Conservation (phyloP, 345 rosid genomes). For the Salix brachista region DNA sequence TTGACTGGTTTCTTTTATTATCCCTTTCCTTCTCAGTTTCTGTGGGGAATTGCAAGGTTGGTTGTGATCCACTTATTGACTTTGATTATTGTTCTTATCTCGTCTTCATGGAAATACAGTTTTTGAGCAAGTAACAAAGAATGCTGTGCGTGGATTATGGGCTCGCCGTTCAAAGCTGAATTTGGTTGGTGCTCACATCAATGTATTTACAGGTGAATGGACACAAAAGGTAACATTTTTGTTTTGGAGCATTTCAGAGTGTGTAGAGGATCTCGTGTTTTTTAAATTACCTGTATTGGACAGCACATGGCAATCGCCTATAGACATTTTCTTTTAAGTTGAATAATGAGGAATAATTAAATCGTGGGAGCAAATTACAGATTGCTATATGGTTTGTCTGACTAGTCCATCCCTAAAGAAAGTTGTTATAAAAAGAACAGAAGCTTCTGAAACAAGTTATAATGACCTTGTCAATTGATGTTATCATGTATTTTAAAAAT, state of each 20-base stretch:
- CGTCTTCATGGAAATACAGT: conserved; percentile 40
- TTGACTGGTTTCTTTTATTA: conserved; percentile 6
- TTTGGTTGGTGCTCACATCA: conserved; percentile 97
- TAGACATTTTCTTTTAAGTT: background rate
- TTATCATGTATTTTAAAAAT: background rate
- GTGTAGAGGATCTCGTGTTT: background rate
- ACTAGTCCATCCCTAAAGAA: background rate
- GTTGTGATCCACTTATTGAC: background rate
- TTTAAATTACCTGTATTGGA: background rate
- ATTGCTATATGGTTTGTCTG: background rate
- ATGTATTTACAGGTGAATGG: conserved; percentile 99
- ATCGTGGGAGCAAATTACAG: background rate
- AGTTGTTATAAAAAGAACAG: no score
- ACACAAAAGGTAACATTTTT: conserved; percentile 78
- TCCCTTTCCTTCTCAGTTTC: conserved; percentile 1
- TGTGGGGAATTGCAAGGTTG: background rate
- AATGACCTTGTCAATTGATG: background rate
- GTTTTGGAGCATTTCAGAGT: background rate
- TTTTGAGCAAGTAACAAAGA: conserved; percentile 94
- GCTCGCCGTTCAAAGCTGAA: conserved; percentile 87
- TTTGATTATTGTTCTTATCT: background rate
- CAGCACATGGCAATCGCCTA: background rate
- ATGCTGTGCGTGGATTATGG: conserved; percentile 91
- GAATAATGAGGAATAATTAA: background rate
- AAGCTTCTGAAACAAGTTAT: no score